These are phyloP conservation scores for Plasmodium knowlesi DNA, from an alignment of 169 alveolate species.

Conservation along the genomic window DNA sequence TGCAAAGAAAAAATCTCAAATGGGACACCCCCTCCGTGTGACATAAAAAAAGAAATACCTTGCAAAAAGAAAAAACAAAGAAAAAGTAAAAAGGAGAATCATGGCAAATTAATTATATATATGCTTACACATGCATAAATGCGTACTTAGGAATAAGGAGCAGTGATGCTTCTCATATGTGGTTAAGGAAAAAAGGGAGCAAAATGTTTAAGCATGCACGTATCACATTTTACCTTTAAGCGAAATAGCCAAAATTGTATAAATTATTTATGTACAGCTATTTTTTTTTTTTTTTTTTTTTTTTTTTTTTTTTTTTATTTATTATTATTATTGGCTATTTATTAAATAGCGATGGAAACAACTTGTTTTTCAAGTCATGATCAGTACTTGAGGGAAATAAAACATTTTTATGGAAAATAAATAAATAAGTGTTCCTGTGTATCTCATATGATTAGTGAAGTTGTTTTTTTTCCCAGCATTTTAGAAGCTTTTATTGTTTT, in stretches of 20 bases:
- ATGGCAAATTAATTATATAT: background rate
- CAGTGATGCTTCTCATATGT: background rate
- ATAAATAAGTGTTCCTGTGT: background rate
- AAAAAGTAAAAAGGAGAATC: background rate
- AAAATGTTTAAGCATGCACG: background rate
- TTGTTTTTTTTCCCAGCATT: background rate
- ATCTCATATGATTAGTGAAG: background rate
- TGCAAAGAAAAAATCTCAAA: background rate
- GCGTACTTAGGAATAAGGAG: background rate
- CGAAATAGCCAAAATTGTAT: constrained; percentile 1
- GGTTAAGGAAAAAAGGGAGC: background rate
- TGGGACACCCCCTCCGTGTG: background rate
- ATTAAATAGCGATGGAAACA: background rate
- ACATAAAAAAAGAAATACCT: background rate
- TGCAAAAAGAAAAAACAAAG: background rate
- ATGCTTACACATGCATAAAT: background rate
- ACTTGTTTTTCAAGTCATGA: background rate
- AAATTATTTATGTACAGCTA: constrained; percentile 5
- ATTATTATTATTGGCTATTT: too few relatives aligned
- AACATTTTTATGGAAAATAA: background rate
- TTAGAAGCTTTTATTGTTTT: background rate
- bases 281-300: constrained; percentile 55
- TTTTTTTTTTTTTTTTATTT: constrained; percentile 18
- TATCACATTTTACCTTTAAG: background rate
- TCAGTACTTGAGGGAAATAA: constrained; percentile 15